Conservation (phyloP, 192 early-diverging fungal genomes). For the Backusella psychrophila region DNA sequence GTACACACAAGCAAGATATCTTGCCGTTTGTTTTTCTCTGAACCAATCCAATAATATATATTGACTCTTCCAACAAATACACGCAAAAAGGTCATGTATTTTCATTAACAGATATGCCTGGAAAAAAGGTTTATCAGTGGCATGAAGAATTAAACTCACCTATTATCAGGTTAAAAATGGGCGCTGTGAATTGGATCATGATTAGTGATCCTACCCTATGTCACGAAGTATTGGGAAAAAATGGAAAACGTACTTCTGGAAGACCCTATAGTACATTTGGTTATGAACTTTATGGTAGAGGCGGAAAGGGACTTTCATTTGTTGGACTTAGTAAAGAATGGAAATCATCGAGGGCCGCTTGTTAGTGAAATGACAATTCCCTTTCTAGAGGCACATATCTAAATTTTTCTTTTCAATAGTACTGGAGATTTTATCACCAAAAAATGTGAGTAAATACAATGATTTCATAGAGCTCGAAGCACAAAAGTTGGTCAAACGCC, state of each 20-base stretch:
- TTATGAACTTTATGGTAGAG: not conserved
- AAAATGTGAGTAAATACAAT: not conserved
- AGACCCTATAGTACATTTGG: not conserved
- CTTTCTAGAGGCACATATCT: not conserved
- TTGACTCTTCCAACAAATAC: not conserved
- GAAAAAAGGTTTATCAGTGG: not conserved
- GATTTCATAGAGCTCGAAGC: not conserved
- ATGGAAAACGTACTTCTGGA: not conserved
- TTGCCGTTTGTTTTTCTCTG: no score
- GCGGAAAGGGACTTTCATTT: not conserved
- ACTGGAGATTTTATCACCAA: not conserved
- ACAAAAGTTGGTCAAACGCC: not conserved
- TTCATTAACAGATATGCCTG: not conserved
- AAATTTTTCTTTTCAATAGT: not conserved
- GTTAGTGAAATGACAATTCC: not conserved
- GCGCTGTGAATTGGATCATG: slow-evolving; percentile 8
- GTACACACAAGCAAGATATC: not conserved
- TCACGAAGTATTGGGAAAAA: not conserved
- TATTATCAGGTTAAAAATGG: not conserved
- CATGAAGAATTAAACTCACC: not conserved
- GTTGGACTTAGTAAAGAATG: not conserved
- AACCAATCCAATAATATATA: not conserved
- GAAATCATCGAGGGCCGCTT: not conserved
- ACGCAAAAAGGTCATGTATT: not conserved
- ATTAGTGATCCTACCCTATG: not conserved